phyloP scores from a whole-genome alignment of 1,284 basidiomycete genomes.

The Pseudozyma sp. region DNA sequence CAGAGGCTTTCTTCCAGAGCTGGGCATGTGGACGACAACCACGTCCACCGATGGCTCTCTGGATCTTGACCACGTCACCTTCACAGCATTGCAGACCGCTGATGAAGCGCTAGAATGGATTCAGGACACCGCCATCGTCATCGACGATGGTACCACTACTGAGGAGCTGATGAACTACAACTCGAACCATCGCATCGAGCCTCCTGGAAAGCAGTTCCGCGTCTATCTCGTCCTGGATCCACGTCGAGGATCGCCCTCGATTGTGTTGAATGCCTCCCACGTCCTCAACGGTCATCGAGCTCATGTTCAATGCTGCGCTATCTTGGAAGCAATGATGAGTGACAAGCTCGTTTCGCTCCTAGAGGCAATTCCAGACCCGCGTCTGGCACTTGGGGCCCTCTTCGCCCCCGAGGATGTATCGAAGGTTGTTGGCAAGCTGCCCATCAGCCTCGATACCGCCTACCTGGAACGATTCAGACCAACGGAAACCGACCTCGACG shows the following conservation, averaged over 20 bases:
- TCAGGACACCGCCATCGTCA: constrained; percentile 20
- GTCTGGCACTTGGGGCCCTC: constrained; percentile 15
- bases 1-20: constrained; percentile 18
- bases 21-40: constrained; percentile 14
- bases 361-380: constrained; percentile 2
- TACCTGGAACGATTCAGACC: constrained; percentile 20
- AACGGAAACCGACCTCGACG: constrained; percentile 9
- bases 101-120: constrained; percentile 32
- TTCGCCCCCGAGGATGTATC: constrained; percentile 25
- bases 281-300: constrained; percentile 30
- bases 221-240: constrained; percentile 22
- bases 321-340: constrained; percentile 19
- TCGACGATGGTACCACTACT: constrained; percentile 25
- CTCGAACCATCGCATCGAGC: constrained; percentile 28
- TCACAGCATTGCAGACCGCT: constrained; percentile 22
- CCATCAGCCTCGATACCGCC: constrained; percentile 31
- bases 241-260: background rate
- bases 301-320: constrained; percentile 10
- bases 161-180: constrained; percentile 11
- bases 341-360: constrained; percentile 2
- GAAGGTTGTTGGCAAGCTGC: constrained; percentile 19
- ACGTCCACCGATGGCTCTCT: background rate
- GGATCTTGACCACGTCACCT: constrained; percentile 25
- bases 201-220: constrained; percentile 28
- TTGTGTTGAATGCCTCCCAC: constrained; percentile 35